phyloP scores from a whole-genome alignment of 176 grass and related monocot genomes.

The Carex littledalei region DNA sequence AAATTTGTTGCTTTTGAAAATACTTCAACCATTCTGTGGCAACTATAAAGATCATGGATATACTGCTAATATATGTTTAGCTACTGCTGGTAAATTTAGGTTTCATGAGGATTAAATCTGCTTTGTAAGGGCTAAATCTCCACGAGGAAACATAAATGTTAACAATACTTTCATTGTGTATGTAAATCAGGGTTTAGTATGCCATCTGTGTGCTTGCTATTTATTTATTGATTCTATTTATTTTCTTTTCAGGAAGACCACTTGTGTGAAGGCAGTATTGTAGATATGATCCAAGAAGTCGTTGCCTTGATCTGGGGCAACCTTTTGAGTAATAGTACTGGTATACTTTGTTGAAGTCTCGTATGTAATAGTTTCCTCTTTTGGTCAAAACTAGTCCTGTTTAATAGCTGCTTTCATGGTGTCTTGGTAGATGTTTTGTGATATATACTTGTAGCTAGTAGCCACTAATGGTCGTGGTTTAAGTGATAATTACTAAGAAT shows the following conservation, averaged over 20 bases:
- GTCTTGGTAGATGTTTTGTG: neutral
- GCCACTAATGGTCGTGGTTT: neutral
- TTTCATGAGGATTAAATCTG: neutral
- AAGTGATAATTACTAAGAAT: neutral
- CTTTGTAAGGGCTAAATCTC: neutral
- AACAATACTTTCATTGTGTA: neutral
- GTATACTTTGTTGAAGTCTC: neutral
- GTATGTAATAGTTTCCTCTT: neutral
- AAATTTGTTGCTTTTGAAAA: neutral
- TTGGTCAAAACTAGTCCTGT: neutral
- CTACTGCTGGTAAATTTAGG: neutral
- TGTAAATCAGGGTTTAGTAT: neutral
- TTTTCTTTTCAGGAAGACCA: conserved; percentile 20
- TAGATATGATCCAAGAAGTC: conserved; percentile 17
- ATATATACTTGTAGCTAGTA: neutral
- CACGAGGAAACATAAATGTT: neutral
- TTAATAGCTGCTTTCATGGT: neutral
- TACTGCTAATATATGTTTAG: neutral
- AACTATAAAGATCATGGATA: neutral
- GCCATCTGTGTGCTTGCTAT: neutral
- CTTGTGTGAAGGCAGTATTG: neutral
- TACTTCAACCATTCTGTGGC: neutral
- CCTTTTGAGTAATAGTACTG: conserved; percentile 6
- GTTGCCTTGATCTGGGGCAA: conserved; percentile 24
- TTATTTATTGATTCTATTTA: neutral